Conservation (phyloP, 352 stramenopile species). For the Peronospora tabacina region DNA sequence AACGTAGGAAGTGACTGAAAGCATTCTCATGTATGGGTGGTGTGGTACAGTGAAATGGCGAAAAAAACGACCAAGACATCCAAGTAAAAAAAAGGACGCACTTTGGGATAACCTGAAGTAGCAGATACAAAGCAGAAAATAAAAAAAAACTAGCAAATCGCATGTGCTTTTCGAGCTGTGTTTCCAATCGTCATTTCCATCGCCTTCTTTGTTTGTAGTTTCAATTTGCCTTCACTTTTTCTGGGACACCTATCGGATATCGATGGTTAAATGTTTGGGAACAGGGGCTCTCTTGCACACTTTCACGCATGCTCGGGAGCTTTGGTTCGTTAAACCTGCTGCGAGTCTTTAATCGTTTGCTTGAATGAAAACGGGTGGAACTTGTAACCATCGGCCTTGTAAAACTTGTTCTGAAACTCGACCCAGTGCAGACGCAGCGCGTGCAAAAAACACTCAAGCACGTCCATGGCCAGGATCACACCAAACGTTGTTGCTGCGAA, state of each 20-base stretch:
- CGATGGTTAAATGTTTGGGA: background rate
- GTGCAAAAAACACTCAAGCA: slow-evolving; percentile 99
- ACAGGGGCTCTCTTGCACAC: too few relatives aligned
- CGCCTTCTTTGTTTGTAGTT: slow-evolving; percentile 1
- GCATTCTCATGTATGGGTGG: background rate
- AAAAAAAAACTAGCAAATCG: slow-evolving; percentile 26
- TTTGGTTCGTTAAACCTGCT: slow-evolving; percentile 10
- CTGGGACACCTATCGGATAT: background rate
- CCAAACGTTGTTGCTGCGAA: slow-evolving; percentile 94
- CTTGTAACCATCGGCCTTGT: slow-evolving; percentile 95
- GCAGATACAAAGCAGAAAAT: background rate
- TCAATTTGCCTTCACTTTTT: slow-evolving; percentile 15
- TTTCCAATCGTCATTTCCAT: slow-evolving; percentile 5
- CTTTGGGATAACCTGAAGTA: too few relatives aligned
- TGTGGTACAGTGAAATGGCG: slow-evolving; percentile 37
- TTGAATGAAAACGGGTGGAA: slow-evolving; percentile 96
- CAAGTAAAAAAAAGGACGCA: slow-evolving; percentile 15
- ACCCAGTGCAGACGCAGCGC: slow-evolving; percentile 98
- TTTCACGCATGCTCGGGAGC: too few relatives aligned
- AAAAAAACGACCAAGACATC: slow-evolving; percentile 50
- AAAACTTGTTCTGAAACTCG: slow-evolving; percentile 99
- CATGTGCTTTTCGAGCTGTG: slow-evolving; percentile 20
- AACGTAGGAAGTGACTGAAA: background rate
- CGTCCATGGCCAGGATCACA: slow-evolving; percentile 98
- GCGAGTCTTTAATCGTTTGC: slow-evolving; percentile 65